phyloP scores from a whole-genome alignment of 1,139 yeast species.

The Pichia sp. region DNA sequence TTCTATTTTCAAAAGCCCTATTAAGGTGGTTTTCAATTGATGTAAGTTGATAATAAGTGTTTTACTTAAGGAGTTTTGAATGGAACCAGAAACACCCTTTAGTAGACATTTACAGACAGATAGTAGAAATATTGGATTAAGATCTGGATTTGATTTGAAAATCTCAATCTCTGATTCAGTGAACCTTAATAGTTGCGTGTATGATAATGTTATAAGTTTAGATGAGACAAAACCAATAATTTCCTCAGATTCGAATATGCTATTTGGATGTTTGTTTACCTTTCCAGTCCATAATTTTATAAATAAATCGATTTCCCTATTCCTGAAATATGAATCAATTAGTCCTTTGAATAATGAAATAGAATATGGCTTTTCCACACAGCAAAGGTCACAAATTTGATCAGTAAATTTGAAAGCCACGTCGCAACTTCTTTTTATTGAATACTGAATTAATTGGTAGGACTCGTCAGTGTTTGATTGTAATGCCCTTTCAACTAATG shows the following conservation, averaged over 20 bases:
- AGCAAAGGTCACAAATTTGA: slow-evolving; percentile 15
- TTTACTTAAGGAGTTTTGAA: slow-evolving; percentile 19
- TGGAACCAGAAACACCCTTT: slow-evolving; percentile 21
- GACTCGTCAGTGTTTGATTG: background rate
- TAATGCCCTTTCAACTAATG: slow-evolving; percentile 20
- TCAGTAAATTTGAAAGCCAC: slow-evolving; percentile 21
- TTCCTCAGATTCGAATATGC: slow-evolving; percentile 20
- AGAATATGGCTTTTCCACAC: slow-evolving; percentile 15
- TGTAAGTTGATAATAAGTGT: slow-evolving; percentile 16
- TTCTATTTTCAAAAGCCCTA: slow-evolving; percentile 18
- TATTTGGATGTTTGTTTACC: slow-evolving; percentile 26
- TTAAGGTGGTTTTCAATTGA: slow-evolving; percentile 19
- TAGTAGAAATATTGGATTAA: slow-evolving; percentile 29
- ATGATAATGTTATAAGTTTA: slow-evolving; percentile 39
- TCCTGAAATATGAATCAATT: slow-evolving; percentile 44
- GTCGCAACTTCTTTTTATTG: slow-evolving; percentile 25
- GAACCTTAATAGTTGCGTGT: slow-evolving; percentile 36
- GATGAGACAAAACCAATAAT: slow-evolving; percentile 36
- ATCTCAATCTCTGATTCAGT: slow-evolving; percentile 21
- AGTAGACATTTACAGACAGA: slow-evolving; percentile 39
- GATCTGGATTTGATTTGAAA: slow-evolving; percentile 10
- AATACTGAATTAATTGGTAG: slow-evolving; percentile 13
- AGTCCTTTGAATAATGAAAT: slow-evolving; percentile 32
- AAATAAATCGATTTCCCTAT: slow-evolving; percentile 53
- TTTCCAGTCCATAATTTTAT: slow-evolving; percentile 42